Evolutionary conservation across 225 moss, liverwort and hornwort species (phyloP).

Genomic region (Thuidium tamariscinum): DNA sequence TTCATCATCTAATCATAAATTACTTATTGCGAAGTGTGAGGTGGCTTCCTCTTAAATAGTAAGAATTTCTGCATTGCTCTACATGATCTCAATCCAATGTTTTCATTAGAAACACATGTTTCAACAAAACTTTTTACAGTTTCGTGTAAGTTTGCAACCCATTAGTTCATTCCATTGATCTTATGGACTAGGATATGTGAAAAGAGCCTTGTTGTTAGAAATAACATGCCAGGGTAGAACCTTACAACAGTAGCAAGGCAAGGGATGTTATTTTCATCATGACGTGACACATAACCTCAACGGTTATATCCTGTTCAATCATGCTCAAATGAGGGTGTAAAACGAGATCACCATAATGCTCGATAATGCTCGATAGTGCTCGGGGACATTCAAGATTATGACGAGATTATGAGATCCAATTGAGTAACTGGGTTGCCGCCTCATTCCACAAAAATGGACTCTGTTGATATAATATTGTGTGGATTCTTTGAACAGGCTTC

Average conservation of each 20-base stretch:
- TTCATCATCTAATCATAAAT: neutral
- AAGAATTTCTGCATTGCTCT: neutral
- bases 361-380: neutral
- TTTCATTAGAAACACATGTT: neutral
- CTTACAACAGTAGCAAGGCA: neutral
- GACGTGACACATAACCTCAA: neutral
- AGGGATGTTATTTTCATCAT: neutral
- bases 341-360: neutral
- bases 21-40: neutral
- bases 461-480: neutral
- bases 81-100: neutral
- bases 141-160: neutral
- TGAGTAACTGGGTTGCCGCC: neutral
- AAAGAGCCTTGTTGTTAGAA: neutral
- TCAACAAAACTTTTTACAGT: neutral
- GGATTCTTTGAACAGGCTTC: slow-evolving; percentile 12
- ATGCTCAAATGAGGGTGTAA: neutral
- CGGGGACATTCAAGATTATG: neutral
- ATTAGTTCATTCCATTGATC: no score
- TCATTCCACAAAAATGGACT: neutral
- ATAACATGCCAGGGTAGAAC: neutral
- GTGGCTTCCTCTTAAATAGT: neutral
- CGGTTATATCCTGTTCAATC: neutral
- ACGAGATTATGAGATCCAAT: neutral
- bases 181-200: neutral